phyloP scores from a whole-genome alignment of 2,329 filamentous ascomycete species.

The Magnaporthiopsis incrustans region DNA sequence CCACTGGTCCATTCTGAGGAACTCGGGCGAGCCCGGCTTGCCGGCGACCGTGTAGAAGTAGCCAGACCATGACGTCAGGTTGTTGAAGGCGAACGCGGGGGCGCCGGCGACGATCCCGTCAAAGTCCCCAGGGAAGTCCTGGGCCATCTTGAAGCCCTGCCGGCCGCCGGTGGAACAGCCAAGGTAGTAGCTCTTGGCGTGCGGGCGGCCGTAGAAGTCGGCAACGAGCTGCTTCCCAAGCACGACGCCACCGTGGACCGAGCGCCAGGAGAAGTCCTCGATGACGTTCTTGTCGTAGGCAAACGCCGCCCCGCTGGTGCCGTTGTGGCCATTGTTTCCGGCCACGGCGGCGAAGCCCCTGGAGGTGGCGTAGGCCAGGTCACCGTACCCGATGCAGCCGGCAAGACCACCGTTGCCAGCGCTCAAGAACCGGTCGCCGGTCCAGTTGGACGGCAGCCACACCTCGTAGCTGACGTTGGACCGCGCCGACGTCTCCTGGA shows the following conservation, averaged over 20 bases:
- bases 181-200: conserved; percentile 42
- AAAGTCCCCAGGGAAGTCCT: conserved; percentile 46
- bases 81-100: conserved; percentile 41
- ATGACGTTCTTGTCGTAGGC: conserved; percentile 28
- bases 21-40: conserved; percentile 27
- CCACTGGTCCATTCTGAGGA: conserved; percentile 28
- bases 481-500: conserved; percentile 22
- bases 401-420: conserved; percentile 24
- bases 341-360: conserved; percentile 32
- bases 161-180: conserved; percentile 52
- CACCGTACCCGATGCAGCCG: conserved; percentile 31
- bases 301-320: conserved; percentile 25
- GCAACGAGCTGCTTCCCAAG: conserved; percentile 38
- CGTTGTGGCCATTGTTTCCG: conserved; percentile 37
- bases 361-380: conserved; percentile 21
- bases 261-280: conserved; percentile 28
- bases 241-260: conserved; percentile 39
- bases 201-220: conserved; percentile 36
- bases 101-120: conserved; percentile 46
- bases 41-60: conserved; percentile 39
- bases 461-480: conserved; percentile 38
- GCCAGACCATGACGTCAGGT: conserved; percentile 34
- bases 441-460: conserved; percentile 30
- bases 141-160: conserved; percentile 46
- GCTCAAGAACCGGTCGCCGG: conserved; percentile 23